These are phyloP conservation scores for Xanthoconium stramineum DNA, from an alignment of 768 basidiomycete species.

Conservation along the genomic window DNA sequence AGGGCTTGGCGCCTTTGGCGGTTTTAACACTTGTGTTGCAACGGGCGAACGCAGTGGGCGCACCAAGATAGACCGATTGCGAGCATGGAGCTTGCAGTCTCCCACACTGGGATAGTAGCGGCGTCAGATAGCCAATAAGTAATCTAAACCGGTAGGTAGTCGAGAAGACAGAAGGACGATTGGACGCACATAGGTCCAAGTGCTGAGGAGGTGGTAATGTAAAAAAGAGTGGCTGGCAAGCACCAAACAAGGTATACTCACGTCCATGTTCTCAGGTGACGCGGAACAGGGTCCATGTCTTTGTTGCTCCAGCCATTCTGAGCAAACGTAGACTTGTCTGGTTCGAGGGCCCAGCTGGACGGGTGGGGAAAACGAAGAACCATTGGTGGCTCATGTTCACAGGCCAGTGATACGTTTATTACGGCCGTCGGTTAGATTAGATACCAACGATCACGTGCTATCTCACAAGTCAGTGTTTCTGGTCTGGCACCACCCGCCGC, in stretches of 20 bases:
- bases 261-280: conserved; percentile 60
- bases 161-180: conserved; percentile 24
- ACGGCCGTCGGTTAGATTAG: conserved; percentile 12
- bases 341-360: conserved; percentile 49
- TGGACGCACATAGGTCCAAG: conserved; percentile 64
- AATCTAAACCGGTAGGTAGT: conserved; percentile 9
- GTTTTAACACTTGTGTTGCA: neutral
- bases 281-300: conserved; percentile 76
- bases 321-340: conserved; percentile 50
- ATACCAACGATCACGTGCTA: conserved; percentile 23
- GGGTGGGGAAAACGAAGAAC: conserved; percentile 14
- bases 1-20: conserved; percentile 62
- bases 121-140: conserved; percentile 29
- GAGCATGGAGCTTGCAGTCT: conserved; percentile 68
- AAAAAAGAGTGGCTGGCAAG: neutral
- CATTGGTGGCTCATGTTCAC: neutral
- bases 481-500: neutral
- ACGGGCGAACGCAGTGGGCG: conserved; percentile 5
- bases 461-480: conserved; percentile 9
- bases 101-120: conserved; percentile 22
- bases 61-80: conserved; percentile 73
- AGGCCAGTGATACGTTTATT: neutral
- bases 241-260: conserved; percentile 7
- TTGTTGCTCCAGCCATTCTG: conserved; percentile 62
- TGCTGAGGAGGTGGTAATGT: conserved; percentile 19